A percentile compares a stretch with the other conserved stretches of the same genome.
These are phyloP conservation scores for Boechera divaricarpa DNA, from an alignment of 345 rosid species.

Conservation along the genomic window DNA sequence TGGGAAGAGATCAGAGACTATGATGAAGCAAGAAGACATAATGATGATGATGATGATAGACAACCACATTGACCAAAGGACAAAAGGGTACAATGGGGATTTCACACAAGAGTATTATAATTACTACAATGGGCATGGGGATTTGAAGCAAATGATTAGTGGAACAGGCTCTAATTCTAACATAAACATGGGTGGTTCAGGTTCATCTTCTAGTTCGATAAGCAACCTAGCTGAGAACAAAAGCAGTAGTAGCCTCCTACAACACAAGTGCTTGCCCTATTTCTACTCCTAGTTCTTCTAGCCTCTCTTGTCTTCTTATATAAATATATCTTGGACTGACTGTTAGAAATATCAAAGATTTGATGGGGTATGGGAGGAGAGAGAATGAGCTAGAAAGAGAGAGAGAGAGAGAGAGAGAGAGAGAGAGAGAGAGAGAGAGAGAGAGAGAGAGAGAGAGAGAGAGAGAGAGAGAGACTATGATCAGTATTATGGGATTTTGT, in stretches of 20 bases:
- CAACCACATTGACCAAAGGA: constrained; percentile 45
- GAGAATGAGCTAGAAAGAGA: constrained; percentile 26
- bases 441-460: neutral
- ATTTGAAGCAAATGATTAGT: constrained; percentile 70
- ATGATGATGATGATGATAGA: constrained; percentile 46
- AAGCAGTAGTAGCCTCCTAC: constrained; percentile 50
- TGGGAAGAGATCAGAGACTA: constrained; percentile 62
- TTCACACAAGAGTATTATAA: constrained; percentile 46
- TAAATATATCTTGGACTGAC: constrained; percentile 50
- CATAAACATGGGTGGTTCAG: constrained; percentile 43
- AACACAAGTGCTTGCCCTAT: constrained; percentile 59
- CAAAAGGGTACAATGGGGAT: constrained; percentile 47
- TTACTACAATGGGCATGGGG: constrained; percentile 52
- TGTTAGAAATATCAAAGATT: constrained; percentile 67
- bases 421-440: constrained; percentile 21
- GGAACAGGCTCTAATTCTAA: constrained; percentile 47
- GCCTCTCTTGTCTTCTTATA: constrained; percentile 46
- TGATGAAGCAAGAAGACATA: constrained; percentile 63
- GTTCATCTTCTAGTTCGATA: constrained; percentile 42
- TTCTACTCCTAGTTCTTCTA: constrained; percentile 51
- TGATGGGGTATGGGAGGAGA: constrained; percentile 69
- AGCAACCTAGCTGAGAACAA: constrained; percentile 64
- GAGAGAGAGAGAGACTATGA: constrained; percentile 28
- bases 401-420: neutral
- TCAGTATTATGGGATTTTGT: constrained; percentile 40